Percentiles rank a stretch among this genome's conserved stretches.
Evolutionary conservation across 2,329 filamentous ascomycete genomes (phyloP).

Genomic region (Cordyceps militaris): DNA sequence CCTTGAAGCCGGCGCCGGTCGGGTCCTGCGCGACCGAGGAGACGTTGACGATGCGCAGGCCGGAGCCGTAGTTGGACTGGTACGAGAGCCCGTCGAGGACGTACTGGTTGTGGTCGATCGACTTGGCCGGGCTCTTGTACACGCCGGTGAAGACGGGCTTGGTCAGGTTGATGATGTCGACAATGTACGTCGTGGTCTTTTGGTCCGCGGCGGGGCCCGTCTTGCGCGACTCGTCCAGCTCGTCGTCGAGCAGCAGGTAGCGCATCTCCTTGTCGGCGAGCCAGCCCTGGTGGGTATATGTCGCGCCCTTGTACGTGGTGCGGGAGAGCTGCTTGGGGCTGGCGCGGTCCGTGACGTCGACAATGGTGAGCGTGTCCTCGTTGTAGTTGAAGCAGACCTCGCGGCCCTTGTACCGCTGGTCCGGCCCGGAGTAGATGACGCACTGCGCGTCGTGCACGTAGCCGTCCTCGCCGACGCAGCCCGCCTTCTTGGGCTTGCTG

Average conservation of each 20-base stretch:
- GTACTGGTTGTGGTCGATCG: slow-evolving; percentile 45
- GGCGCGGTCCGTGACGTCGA: slow-evolving; percentile 44
- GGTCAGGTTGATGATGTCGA: slow-evolving; percentile 38
- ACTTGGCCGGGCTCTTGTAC: slow-evolving; percentile 33
- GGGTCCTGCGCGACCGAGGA: slow-evolving; percentile 32
- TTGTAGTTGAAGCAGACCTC: slow-evolving; percentile 54
- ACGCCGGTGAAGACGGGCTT: slow-evolving; percentile 35
- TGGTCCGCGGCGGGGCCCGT: slow-evolving; percentile 34
- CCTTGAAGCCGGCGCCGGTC: slow-evolving; percentile 37
- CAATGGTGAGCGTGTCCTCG: slow-evolving; percentile 45
- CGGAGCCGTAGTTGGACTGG: slow-evolving; percentile 44
- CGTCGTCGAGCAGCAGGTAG: slow-evolving; percentile 46
- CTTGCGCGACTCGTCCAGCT: slow-evolving; percentile 41
- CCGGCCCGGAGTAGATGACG: slow-evolving; percentile 46
- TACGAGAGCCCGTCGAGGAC: slow-evolving; percentile 37
- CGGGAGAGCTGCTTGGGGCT: slow-evolving; percentile 40
- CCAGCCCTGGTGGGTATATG: slow-evolving; percentile 54
- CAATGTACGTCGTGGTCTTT: slow-evolving; percentile 44
- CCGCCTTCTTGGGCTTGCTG: slow-evolving; percentile 40
- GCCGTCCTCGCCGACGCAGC: slow-evolving; percentile 41
- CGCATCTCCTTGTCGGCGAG: slow-evolving; percentile 40
- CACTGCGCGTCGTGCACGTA: slow-evolving; percentile 56
- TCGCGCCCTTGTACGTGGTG: slow-evolving; percentile 48
- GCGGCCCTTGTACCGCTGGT: slow-evolving; percentile 37
- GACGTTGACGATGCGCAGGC: slow-evolving; percentile 36